phyloP scores from a whole-genome alignment of 352 stramenopile species.

The Aphanomyces euteiches region DNA sequence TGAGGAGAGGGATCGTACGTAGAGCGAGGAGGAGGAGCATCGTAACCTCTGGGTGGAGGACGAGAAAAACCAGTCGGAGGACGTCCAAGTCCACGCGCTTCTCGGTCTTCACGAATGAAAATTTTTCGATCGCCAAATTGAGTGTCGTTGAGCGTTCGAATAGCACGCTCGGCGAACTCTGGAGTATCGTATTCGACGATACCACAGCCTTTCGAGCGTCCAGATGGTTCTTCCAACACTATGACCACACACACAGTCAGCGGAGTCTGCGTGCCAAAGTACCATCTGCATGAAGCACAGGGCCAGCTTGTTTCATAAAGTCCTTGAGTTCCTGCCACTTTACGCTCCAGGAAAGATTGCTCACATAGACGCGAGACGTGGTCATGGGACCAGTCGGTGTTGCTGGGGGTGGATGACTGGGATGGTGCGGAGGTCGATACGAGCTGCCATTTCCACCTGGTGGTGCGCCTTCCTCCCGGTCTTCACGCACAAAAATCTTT shows the following conservation, averaged over 20 bases:
- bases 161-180: conserved; percentile 82
- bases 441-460: neutral
- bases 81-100: conserved; percentile 37
- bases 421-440: neutral
- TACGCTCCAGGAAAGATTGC: conserved; percentile 90
- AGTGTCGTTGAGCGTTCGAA: conserved; percentile 88
- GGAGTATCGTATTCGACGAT: conserved; percentile 62
- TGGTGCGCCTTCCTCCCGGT: conserved; percentile 62
- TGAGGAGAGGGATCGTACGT: neutral
- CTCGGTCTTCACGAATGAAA: conserved; percentile 84
- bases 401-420: neutral
- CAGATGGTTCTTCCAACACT: conserved; percentile 77
- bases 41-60: neutral
- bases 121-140: conserved; percentile 89
- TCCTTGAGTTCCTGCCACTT: conserved; percentile 96
- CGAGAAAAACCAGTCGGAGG: neutral
- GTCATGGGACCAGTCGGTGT: conserved; percentile 31
- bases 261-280: conserved; percentile 16
- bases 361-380: conserved; percentile 76
- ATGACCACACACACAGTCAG: neutral
- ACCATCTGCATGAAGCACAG: conserved; percentile 80
- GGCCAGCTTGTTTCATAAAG: conserved; percentile 87
- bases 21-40: no score
- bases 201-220: conserved; percentile 88
- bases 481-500: conserved; percentile 93